Percentiles rank a stretch among this genome's conserved stretches.
phyloP scores from a whole-genome alignment of 305 asterid species.

The Solanum hybrid region DNA sequence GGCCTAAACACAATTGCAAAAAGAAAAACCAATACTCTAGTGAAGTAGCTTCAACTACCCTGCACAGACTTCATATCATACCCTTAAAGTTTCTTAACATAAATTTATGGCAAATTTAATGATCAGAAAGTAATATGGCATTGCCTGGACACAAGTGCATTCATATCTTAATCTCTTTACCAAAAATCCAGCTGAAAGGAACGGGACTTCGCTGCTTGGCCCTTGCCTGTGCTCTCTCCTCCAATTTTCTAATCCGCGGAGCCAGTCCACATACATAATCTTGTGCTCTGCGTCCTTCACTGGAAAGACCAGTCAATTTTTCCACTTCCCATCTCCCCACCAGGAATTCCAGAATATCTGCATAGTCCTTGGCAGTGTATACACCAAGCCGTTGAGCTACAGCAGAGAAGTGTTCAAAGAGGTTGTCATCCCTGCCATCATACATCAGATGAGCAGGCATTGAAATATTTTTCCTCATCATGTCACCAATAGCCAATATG shows the following conservation, averaged over 20 bases:
- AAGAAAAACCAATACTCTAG: background rate
- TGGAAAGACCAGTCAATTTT: constrained; percentile 53
- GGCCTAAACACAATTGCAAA: background rate
- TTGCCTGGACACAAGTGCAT: background rate
- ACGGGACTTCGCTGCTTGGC: constrained; percentile 42
- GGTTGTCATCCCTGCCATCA: constrained; percentile 57
- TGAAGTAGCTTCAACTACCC: background rate
- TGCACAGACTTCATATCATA: constrained; percentile 9
- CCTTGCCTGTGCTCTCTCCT: constrained; percentile 61
- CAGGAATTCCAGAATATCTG: constrained; percentile 58
- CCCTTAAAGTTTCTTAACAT: background rate
- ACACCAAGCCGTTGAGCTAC: constrained; percentile 70
- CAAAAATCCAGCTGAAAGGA: constrained; percentile 67
- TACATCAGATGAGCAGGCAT: constrained; percentile 46
- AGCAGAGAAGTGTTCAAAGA: constrained; percentile 60
- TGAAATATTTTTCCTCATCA: constrained; percentile 55
- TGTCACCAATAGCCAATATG: constrained; percentile 49
- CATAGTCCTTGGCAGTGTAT: constrained; percentile 69
- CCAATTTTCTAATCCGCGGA: constrained; percentile 49
- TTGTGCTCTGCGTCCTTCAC: constrained; percentile 62
- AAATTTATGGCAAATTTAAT: background rate
- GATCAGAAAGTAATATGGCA: background rate
- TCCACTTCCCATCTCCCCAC: constrained; percentile 63
- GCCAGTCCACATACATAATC: constrained; percentile 65
- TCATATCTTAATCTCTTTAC: constrained; percentile 49